Percentiles rank a stretch among this genome's conserved stretches.
Conservation (phyloP, 1,284 basidiomycete genomes). For the Violaceomyces palustris region DNA sequence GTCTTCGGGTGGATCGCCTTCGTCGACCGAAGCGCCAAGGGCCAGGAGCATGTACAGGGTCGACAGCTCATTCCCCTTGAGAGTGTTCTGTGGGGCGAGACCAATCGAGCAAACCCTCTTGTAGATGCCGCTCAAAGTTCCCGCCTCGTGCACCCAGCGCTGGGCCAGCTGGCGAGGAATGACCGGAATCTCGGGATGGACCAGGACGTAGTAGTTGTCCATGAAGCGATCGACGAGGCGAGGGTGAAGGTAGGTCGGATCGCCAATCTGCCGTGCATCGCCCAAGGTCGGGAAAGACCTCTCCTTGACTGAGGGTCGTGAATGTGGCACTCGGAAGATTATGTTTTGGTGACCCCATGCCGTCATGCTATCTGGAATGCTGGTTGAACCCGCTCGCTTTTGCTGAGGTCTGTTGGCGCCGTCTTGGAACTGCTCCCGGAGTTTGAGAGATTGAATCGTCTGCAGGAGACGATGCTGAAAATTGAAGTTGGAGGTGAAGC, state of each 20-base stretch:
- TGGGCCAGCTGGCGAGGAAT: too few relatives aligned
- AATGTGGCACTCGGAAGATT: slow-evolving; percentile 24
- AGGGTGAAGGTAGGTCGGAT: slow-evolving; percentile 24
- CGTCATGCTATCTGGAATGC: slow-evolving; percentile 26
- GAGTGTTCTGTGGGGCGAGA: too few relatives aligned
- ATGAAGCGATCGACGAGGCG: slow-evolving; percentile 30
- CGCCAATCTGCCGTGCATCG: too few relatives aligned
- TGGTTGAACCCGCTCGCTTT: slow-evolving; percentile 5
- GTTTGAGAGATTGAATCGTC: slow-evolving; percentile 17
- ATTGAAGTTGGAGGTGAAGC: slow-evolving; percentile 34
- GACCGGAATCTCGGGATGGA: slow-evolving; percentile 22
- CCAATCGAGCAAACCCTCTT: too few relatives aligned
- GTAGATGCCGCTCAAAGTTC: too few relatives aligned
- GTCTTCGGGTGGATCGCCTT: slow-evolving; percentile 26
- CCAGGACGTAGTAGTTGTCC: slow-evolving; percentile 29
- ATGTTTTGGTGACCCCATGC: slow-evolving; percentile 28
- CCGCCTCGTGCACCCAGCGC: too few relatives aligned
- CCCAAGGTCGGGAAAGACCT: too few relatives aligned
- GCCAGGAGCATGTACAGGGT: slow-evolving; percentile 24
- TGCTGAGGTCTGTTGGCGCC: too few relatives aligned
- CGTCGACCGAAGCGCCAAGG: slow-evolving; percentile 25
- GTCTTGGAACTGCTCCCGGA: slow-evolving; percentile 20
- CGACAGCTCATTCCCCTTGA: slow-evolving; percentile 29
- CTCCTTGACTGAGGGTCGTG: slow-evolving; percentile 20
- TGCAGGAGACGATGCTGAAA: slow-evolving; percentile 27